Percentiles rank a stretch among this genome's conserved stretches.
Evolutionary conservation across 352 stramenopile species (phyloP).

Genomic region (Paralagenidium karlingii): DNA sequence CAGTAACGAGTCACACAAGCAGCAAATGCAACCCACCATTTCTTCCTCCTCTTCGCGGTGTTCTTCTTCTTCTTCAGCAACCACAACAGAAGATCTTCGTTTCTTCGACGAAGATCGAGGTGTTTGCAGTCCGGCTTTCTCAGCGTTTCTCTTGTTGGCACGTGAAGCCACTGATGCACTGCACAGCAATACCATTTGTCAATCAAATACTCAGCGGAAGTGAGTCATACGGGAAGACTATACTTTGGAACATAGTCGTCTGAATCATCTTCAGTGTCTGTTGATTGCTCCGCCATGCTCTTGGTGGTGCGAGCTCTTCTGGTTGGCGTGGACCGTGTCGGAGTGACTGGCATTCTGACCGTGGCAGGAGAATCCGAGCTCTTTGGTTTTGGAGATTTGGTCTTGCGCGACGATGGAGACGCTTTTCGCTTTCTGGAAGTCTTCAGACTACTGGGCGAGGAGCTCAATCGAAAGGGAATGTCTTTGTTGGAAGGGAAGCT

Average conservation of each 20-base stretch:
- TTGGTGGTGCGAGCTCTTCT: conserved; percentile 23
- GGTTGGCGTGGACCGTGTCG: no score
- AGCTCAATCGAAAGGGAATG: conserved; percentile 16
- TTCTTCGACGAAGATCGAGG: no score
- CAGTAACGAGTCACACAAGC: no score
- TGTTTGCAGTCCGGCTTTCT: no score
- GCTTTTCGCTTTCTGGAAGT: conserved; percentile 5
- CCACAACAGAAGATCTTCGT: not conserved
- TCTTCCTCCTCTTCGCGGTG: conserved; percentile 5
- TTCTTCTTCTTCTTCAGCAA: not conserved
- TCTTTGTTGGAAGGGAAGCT: conserved; percentile 37
- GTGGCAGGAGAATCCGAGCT: conserved; percentile 3
- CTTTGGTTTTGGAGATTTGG: not conserved
- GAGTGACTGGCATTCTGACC: conserved; percentile 32
- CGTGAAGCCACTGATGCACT: conserved; percentile 15
- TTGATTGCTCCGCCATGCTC: conserved; percentile 34
- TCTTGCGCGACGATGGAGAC: not conserved
- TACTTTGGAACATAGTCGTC: conserved; percentile 21
- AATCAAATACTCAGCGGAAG: no score
- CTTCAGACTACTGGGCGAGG: conserved; percentile 1
- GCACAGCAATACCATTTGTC: no score
- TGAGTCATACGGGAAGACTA: no score
- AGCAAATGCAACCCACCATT: conserved; percentile 8
- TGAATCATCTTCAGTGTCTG: conserved; percentile 28
- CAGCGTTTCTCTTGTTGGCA: conserved; percentile 6